Evolutionary conservation across 2,329 filamentous ascomycete genomes (phyloP).

Genomic region (Nigrospora sphaerica): DNA sequence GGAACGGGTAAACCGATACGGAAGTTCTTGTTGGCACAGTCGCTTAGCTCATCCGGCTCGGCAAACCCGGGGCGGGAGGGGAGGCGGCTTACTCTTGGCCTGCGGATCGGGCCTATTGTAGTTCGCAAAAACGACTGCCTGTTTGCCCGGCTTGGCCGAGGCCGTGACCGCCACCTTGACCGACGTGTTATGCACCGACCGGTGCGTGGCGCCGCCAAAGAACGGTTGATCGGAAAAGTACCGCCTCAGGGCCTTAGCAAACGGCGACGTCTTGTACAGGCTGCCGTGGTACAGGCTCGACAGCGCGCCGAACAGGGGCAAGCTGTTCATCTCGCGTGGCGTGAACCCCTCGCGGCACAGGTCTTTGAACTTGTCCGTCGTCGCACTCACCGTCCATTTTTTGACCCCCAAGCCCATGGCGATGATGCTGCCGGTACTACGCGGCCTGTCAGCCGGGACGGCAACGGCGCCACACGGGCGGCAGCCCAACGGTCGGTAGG

Average conservation of each 20-base stretch:
- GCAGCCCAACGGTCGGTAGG: background rate
- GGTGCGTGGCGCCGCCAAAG: slow-evolving; percentile 18
- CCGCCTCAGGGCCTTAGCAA: slow-evolving; percentile 15
- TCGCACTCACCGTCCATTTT: slow-evolving; percentile 21
- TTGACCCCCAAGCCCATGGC: slow-evolving; percentile 23
- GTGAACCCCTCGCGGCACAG: slow-evolving; percentile 18
- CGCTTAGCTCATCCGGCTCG: background rate
- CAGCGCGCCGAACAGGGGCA: slow-evolving; percentile 19
- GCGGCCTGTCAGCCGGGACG: slow-evolving; percentile 2
- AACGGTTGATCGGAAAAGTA: slow-evolving; percentile 22
- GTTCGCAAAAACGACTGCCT: slow-evolving; percentile 22
- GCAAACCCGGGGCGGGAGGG: background rate
- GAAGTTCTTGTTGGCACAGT: slow-evolving; percentile 7
- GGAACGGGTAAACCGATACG: slow-evolving; percentile 19
- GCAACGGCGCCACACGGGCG: background rate
- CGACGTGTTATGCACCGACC: slow-evolving; percentile 13
- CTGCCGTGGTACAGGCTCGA: slow-evolving; percentile 23
- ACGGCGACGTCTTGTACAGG: slow-evolving; percentile 21
- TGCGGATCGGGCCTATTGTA: slow-evolving; percentile 21
- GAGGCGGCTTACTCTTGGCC: slow-evolving; percentile 10
- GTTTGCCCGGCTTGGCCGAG: slow-evolving; percentile 11
- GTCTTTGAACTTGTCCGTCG: slow-evolving; percentile 22
- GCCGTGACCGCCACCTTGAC: slow-evolving; percentile 21
- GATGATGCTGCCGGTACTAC: slow-evolving; percentile 20
- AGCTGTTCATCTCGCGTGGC: slow-evolving; percentile 17